Evolutionary conservation across 805 yeast species (phyloP).

Genomic region (Pichia paraexigua): DNA sequence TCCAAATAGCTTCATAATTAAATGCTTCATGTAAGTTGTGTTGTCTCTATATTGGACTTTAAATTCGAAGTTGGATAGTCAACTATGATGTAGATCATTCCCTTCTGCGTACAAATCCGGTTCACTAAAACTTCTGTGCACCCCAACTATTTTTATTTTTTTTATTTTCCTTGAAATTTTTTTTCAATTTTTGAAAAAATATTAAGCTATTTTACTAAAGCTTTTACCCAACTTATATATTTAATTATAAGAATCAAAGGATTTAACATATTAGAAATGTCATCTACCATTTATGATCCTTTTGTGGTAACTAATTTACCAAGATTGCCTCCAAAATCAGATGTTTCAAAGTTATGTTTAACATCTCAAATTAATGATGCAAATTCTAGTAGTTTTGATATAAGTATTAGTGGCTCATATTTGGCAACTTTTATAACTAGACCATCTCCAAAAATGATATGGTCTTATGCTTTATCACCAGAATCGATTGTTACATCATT

Average conservation of each 20-base stretch:
- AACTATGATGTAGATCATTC: too few species aligned
- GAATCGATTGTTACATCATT: conserved; percentile 35
- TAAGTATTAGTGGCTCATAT: conserved; percentile 48
- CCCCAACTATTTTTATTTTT: not conserved
- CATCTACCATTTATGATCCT: conserved; percentile 22
- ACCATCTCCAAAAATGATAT: conserved; percentile 50
- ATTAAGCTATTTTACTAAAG: not conserved
- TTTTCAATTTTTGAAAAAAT: not conserved
- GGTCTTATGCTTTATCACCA: conserved; percentile 50
- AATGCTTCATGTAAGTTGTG: too few species aligned
- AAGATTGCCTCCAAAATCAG: conserved; percentile 22
- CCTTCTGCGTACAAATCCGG: too few species aligned
- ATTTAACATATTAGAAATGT: conserved; percentile 5
- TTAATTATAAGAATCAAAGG: not conserved
- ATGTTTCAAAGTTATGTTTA: conserved; percentile 18
- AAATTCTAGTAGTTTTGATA: conserved; percentile 33
- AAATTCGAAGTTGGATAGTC: too few species aligned
- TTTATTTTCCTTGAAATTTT: not conserved
- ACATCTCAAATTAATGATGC: conserved; percentile 21
- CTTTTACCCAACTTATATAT: not conserved
- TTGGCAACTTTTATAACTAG: conserved; percentile 43
- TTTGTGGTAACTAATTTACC: conserved; percentile 29
- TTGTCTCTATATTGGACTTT: too few species aligned
- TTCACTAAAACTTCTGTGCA: not conserved
- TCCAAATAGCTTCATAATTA: too few species aligned